A percentile compares a stretch with the other conserved stretches of the same genome.
Conservation (phyloP, 257 asterid species). For the Penstemon eatonii region DNA sequence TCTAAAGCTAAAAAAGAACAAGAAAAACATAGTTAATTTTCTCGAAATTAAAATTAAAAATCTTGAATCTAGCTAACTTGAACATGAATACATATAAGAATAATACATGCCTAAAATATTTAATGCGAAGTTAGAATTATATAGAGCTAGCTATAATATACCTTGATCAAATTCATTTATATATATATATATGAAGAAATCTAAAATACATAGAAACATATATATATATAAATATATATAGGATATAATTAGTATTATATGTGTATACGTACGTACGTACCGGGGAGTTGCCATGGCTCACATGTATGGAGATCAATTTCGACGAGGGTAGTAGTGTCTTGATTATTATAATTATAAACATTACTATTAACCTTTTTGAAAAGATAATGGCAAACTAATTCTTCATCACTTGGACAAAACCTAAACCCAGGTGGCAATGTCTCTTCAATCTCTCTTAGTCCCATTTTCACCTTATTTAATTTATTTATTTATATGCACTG, state of each 20-base stretch:
- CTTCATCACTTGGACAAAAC: conserved; percentile 90
- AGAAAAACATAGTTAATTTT: neutral
- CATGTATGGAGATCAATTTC: conserved; percentile 86
- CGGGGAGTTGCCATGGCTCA: conserved; percentile 99
- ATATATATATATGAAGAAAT: no score
- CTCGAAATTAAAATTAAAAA: neutral
- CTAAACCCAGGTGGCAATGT: conserved; percentile 85
- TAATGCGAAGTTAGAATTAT: no score
- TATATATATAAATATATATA: neutral
- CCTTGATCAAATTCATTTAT: no score
- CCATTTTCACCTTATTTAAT: conserved; percentile 37
- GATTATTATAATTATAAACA: no score
- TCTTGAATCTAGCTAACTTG: no score
- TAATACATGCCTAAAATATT: no score
- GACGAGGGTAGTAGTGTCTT: conserved; percentile 41
- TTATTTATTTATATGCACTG: no score
- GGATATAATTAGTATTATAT: no score
- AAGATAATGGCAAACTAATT: conserved; percentile 77
- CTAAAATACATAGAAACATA: neutral
- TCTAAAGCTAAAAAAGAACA: neutral
- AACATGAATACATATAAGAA: no score
- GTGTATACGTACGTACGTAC: conserved; percentile 31
- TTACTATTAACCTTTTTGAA: conserved; percentile 64
- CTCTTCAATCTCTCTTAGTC: conserved; percentile 73
- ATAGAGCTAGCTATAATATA: no score